Base-by-base conservation (phyloP, 805 yeast genomes). In the Sugiyamaella floridensis region DNA sequence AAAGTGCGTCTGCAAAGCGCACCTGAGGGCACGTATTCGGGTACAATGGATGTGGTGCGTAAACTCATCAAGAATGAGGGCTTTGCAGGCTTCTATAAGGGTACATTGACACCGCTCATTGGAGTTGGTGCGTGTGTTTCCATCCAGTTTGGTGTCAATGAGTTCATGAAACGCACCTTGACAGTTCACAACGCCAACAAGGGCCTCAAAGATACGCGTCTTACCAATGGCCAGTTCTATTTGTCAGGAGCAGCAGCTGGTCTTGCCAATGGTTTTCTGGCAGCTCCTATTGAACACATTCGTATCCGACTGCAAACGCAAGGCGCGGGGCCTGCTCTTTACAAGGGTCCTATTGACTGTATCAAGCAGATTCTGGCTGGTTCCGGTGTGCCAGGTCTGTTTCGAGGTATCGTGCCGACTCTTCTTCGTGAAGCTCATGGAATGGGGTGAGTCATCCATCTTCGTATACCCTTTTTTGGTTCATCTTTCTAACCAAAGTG, bases 91-190 rank as follows among this genome's bases (percentile, higher is more conserved):
- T 88, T 93, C 64, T 93, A 93, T 68, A 83, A 95, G 69, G 99
- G 99, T 37, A 89, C 97, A 1, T 63, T 89, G 60, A 90, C 97
- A 1, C 99, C 99, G 18, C 75, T 93, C 60, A 68, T 92, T 37
- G 99, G 99, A 11, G 76, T 92, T n/a, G 99, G 99, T 49, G 96
- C 96, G 0, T 90, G 97, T 75, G 97, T 93, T 11, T 87, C 96
- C 8, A 86, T 92, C 42, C 99, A 93, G 70, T 93, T 93, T 65
- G 93, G 96, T 45, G 95, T 89, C 40, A 90, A 90, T 64, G 98
- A 93, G 68, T 85, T 77, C 63, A 89, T 92, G 96, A 93, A 93
- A 71, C 76, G 97, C 63, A 72, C 76, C 55, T 89, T 86, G 64
- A 68, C 65, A 45, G 72, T 71, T 48, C 65, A 65, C 19, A 76